These are phyloP conservation scores for Ustilago sp. DNA, from an alignment of 1,284 basidiomycete genomes.

Conservation along the genomic window DNA sequence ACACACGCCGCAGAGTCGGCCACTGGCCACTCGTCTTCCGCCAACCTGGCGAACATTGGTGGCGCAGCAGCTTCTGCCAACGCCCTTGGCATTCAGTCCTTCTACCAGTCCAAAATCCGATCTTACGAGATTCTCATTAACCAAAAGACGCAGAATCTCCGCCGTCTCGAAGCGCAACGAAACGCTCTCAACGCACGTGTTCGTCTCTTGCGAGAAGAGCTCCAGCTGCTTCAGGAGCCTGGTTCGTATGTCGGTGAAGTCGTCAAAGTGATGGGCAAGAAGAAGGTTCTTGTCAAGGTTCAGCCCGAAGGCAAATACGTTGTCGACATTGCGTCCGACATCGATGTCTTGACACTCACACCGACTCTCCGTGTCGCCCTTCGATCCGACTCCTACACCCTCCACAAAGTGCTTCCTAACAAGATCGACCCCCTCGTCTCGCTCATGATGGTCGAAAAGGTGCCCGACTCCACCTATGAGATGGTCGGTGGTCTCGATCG, in stretches of 20 bases:
- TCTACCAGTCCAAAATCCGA: constrained; percentile 97
- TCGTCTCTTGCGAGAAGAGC: constrained; percentile 84
- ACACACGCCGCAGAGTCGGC: constrained; percentile 34
- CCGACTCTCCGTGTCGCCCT: constrained; percentile 92
- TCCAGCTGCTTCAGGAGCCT: constrained; percentile 94
- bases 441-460: constrained; percentile 98
- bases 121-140: constrained; percentile 91
- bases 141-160: constrained; percentile 94
- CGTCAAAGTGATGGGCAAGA: constrained; percentile 99
- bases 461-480: constrained; percentile 98
- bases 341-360: constrained; percentile 83
- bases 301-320: constrained; percentile 99
- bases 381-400: constrained; percentile 91
- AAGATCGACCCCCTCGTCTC: constrained; percentile 69
- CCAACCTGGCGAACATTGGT: constrained; percentile 42
- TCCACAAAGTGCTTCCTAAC: constrained; percentile 69
- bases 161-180: constrained; percentile 93
- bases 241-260: constrained; percentile 98
- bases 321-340: constrained; percentile 90
- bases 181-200: constrained; percentile 96
- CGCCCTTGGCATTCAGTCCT: constrained; percentile 74
- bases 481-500: constrained; percentile 98
- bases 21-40: constrained; percentile 5
- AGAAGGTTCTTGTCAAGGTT: constrained; percentile 96
- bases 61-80: constrained; percentile 44